phyloP scores from a whole-genome alignment of 2,329 filamentous ascomycete species.

The Blastomyces silverae region DNA sequence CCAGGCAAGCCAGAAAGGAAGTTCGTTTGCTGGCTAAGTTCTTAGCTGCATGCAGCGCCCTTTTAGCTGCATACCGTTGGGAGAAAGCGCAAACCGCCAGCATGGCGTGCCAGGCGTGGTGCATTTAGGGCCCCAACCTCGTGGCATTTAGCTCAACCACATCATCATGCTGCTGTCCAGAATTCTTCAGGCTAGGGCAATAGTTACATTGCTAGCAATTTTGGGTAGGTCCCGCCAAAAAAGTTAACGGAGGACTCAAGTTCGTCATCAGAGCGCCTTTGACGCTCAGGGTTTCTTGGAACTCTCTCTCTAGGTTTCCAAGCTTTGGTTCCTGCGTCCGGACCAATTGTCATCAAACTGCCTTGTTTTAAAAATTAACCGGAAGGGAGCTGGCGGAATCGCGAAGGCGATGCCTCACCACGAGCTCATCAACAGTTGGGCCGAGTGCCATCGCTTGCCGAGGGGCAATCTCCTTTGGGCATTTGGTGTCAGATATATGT shows the following conservation, averaged over 20 bases:
- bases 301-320: conserved; percentile 2
- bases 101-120: not conserved
- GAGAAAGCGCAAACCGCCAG: not conserved
- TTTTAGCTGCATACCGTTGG: conserved; percentile 4
- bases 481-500: no score
- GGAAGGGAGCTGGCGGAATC: not conserved
- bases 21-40: not conserved
- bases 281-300: not conserved
- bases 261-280: conserved; percentile 1
- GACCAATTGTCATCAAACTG: not conserved
- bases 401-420: not conserved
- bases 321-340: conserved; percentile 5
- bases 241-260: not conserved
- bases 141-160: conserved; percentile 8
- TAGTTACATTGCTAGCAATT: not conserved
- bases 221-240: not conserved
- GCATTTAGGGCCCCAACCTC: not conserved
- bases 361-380: not conserved
- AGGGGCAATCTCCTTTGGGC: not conserved
- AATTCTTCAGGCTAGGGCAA: not conserved
- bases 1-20: no score
- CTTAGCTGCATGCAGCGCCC: not conserved
- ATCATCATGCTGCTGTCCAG: not conserved
- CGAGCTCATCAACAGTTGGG: not conserved
- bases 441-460: not conserved